A percentile compares a stretch with the other conserved stretches of the same genome.
Conservation (phyloP, 2,329 filamentous ascomycete species). For the Curvularia spicifera region DNA sequence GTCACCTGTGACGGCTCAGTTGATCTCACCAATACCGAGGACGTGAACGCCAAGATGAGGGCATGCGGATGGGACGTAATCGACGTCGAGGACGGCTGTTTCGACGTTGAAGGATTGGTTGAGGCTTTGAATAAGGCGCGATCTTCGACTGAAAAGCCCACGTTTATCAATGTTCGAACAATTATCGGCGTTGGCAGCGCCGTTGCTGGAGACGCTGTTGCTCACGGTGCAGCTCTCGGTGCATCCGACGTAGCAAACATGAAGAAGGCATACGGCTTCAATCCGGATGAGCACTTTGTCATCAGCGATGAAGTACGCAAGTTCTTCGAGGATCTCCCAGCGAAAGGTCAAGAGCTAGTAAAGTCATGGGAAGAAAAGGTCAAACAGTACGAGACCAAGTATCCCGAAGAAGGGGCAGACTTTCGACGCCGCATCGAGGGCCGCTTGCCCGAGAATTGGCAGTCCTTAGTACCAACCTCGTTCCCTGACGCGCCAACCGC, state of each 20-base stretch:
- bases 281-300: slow-evolving; percentile 57
- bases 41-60: slow-evolving; percentile 64
- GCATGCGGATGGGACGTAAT: slow-evolving; percentile 64
- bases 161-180: slow-evolving; percentile 65
- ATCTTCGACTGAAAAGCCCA: slow-evolving; percentile 57
- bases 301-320: slow-evolving; percentile 55
- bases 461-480: slow-evolving; percentile 56
- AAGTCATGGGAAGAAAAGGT: slow-evolving; percentile 58
- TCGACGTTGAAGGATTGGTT: slow-evolving; percentile 58
- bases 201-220: slow-evolving; percentile 60
- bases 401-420: slow-evolving; percentile 58
- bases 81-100: slow-evolving; percentile 61
- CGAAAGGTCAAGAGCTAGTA: slow-evolving; percentile 56
- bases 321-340: slow-evolving; percentile 52
- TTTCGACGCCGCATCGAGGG: slow-evolving; percentile 59
- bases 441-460: slow-evolving; percentile 57
- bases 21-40: slow-evolving; percentile 61
- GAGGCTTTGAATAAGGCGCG: slow-evolving; percentile 56
- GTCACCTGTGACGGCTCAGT: slow-evolving; percentile 65
- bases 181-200: slow-evolving; percentile 62
- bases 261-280: slow-evolving; percentile 59
- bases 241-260: slow-evolving; percentile 61
- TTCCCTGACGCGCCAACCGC: slow-evolving; percentile 58
- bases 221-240: slow-evolving; percentile 65
- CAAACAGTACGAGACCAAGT: slow-evolving; percentile 50